Evolutionary conservation across 1,284 basidiomycete genomes (phyloP).

Genomic region (Sphagnurus paluster): DNA sequence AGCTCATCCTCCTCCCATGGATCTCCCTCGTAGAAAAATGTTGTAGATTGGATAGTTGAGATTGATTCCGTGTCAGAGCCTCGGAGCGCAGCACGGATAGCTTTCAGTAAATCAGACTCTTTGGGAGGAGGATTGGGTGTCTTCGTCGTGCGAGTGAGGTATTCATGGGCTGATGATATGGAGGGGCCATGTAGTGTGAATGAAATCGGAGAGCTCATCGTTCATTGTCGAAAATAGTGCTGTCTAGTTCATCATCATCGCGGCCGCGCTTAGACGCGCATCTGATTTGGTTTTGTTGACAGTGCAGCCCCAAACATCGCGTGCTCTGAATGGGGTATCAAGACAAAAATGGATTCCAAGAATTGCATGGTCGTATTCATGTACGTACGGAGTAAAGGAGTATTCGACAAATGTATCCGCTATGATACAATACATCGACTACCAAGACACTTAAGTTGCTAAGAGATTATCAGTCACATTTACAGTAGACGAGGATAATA

Average conservation of each 20-base stretch:
- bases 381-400: constrained; percentile 3
- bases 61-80: constrained; percentile 44
- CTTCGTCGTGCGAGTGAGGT: constrained; percentile 24
- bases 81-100: constrained; percentile 51
- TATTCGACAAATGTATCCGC: constrained; percentile 16
- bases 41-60: constrained; percentile 37
- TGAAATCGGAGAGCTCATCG: constrained; percentile 19
- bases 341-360: too few species aligned
- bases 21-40: constrained; percentile 36
- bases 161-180: constrained; percentile 31
- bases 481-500: constrained; percentile 10
- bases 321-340: too few species aligned
- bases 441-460: constrained; percentile 15
- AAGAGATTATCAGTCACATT: constrained; percentile 16
- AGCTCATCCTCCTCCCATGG: constrained; percentile 52
- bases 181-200: constrained; percentile 37
- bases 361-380: too few species aligned
- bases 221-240: constrained; percentile 5
- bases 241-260: background rate
- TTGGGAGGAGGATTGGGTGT: constrained; percentile 14
- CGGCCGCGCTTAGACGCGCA: background rate
- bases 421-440: constrained; percentile 18
- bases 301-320: too few species aligned
- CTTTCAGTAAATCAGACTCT: constrained; percentile 48
- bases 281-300: background rate